Base-by-base conservation (phyloP, 176 grass and related monocot genomes). In the Lolium rigidum region DNA sequence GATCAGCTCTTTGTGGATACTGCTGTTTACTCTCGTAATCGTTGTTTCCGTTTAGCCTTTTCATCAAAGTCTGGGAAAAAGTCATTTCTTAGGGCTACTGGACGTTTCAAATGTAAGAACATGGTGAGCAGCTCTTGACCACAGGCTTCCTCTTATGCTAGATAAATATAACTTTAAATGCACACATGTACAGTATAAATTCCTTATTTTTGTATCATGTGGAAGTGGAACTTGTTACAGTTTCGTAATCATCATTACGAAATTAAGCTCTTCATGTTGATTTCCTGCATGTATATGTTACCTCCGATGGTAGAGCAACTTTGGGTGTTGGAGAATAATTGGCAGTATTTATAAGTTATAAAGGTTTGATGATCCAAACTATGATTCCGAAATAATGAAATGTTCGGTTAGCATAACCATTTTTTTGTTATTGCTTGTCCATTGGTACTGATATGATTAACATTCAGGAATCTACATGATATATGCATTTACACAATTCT, bases 61-160 rank as follows among this genome's bases (percentile, higher is more conserved):
- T 98, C 96, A 80, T 98, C 96, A 10, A 98, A 98, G 79, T 85
- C 91, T 82, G 93, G 93, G 64, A 98, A 98, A 82, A 98, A 78
- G 59, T 88, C 91, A 65, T 94, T 95, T 89, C 96, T 98, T 76
- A 54, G 92, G 81, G 88, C 96, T 14, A 92, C 90, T 74, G 76
- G 59, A 43, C 93, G 96, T 88, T 98, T 95, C 90, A 95, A 90
- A 92, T 89, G 79, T 82, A 94, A 89, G 74, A 90, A 95, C 74
- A 94, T 98, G 93, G 96, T 98, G 66, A 81, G 82, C 57, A 81
- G 77, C 56, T 89, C 78, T n/a, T 82, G 87, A 82, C 80, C 69
- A 72, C 50, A 73, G 15, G 79, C 52, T 88, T 17, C 73, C 73
- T 85, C 12, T 51, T 17, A 77, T 87, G 72, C 56, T 69, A 55